Evolutionary conservation across 2,329 filamentous ascomycete species (phyloP).

Genomic region (Grosmannia huntii): DNA sequence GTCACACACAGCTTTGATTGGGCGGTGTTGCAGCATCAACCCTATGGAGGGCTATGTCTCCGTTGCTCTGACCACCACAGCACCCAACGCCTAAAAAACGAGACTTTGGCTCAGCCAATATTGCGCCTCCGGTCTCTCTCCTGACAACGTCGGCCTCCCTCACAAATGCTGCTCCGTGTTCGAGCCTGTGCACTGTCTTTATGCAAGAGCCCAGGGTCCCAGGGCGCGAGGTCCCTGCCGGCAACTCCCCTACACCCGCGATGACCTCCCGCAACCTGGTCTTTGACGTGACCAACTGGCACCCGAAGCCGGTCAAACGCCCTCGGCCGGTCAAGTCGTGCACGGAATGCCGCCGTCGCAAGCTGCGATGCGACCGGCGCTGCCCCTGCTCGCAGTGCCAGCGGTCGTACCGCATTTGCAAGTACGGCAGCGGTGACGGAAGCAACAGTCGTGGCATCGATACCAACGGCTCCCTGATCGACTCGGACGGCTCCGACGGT

Average conservation of each 20-base stretch:
- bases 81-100: neutral
- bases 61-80: neutral
- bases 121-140: neutral
- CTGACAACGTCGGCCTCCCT: neutral
- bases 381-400: slow-evolving; percentile 45
- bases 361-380: slow-evolving; percentile 42
- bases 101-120: neutral
- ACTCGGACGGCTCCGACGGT: slow-evolving; percentile 14
- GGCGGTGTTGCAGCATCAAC: no score
- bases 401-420: slow-evolving; percentile 40
- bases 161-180: neutral
- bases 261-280: slow-evolving; percentile 7
- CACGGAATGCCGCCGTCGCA: slow-evolving; percentile 44
- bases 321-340: slow-evolving; percentile 43
- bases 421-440: slow-evolving; percentile 34
- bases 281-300: slow-evolving; percentile 12
- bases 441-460: slow-evolving; percentile 16
- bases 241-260: neutral
- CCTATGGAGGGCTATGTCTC: neutral
- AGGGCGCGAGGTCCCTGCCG: neutral
- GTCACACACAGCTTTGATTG: no score
- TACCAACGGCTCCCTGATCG: neutral
- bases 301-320: slow-evolving; percentile 31
- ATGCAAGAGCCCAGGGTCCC: slow-evolving; percentile 1
- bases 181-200: neutral